phyloP scores from a whole-genome alignment of 1,284 basidiomycete species.

The Tylopilus orsonianus region DNA sequence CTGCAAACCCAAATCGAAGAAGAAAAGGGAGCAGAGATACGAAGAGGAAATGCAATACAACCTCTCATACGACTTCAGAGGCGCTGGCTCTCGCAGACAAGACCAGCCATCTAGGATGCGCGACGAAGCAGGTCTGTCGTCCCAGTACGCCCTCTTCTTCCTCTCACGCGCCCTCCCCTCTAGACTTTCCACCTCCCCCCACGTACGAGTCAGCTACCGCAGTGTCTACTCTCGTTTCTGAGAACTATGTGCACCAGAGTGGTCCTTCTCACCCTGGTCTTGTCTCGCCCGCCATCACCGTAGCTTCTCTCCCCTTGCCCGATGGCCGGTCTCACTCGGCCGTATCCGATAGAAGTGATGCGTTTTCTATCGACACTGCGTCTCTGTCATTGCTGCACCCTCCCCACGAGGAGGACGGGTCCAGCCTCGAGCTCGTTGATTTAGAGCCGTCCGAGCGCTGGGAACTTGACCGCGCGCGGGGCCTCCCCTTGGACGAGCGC shows the following conservation, averaged over 20 bases:
- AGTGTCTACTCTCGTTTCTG: slow-evolving; percentile 31
- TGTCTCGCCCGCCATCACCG: slow-evolving; percentile 26
- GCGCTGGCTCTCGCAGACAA: slow-evolving; percentile 27
- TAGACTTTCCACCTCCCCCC: slow-evolving; percentile 34
- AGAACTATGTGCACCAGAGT: slow-evolving; percentile 31
- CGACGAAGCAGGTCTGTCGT: slow-evolving; percentile 30
- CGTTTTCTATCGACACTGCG: slow-evolving; percentile 22
- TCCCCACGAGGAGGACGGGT: slow-evolving; percentile 26
- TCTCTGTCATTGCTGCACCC: slow-evolving; percentile 15
- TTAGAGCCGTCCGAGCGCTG: slow-evolving; percentile 32
- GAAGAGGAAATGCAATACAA: slow-evolving; percentile 37
- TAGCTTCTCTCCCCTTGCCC: slow-evolving; percentile 28
- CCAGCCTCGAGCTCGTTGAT: slow-evolving; percentile 34
- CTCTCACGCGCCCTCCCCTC: not conserved
- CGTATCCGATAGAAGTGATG: slow-evolving; percentile 27
- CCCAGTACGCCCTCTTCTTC: not conserved
- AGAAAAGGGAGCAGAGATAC: slow-evolving; percentile 38
- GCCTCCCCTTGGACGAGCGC: slow-evolving; percentile 32
- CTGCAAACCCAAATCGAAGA: slow-evolving; percentile 43
- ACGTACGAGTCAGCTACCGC: slow-evolving; percentile 34
- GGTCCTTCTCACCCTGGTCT: slow-evolving; percentile 25
- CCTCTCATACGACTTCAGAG: slow-evolving; percentile 35
- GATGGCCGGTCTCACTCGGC: slow-evolving; percentile 6
- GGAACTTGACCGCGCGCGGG: slow-evolving; percentile 33
- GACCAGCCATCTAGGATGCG: slow-evolving; percentile 27